Evolutionary conservation across 495 filamentous ascomycete species (phyloP).

Genomic region (Lasiosphaeris hirsuta): DNA sequence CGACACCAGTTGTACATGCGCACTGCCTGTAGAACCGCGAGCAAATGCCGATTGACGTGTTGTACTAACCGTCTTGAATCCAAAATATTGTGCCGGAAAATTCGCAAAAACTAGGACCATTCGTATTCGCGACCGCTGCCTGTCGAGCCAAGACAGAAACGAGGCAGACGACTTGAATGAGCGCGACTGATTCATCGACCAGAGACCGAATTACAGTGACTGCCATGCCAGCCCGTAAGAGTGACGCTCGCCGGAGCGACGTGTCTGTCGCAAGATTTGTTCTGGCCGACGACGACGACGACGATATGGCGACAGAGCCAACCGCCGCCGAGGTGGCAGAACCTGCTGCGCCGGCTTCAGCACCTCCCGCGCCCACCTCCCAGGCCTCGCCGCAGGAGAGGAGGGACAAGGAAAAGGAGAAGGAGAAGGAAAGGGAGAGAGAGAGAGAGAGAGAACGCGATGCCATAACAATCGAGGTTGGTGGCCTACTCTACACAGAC

Average conservation of each 20-base stretch:
- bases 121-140: no score
- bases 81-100: no score
- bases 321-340: slow-evolving; percentile 11
- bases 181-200: slow-evolving; percentile 5
- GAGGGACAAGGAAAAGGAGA: slow-evolving; percentile 28
- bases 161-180: not conserved
- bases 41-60: not conserved
- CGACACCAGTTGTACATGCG: slow-evolving; percentile 10
- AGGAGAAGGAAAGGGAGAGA: slow-evolving; percentile 20
- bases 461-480: slow-evolving; percentile 41
- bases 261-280: slow-evolving; percentile 42
- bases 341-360: slow-evolving; percentile 8
- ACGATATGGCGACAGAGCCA: slow-evolving; percentile 11
- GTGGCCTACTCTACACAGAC: not conserved
- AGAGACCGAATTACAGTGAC: not conserved
- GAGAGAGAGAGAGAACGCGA: slow-evolving; percentile 32
- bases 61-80: no score
- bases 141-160: no score
- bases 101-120: no score
- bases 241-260: slow-evolving; percentile 38
- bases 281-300: slow-evolving; percentile 35
- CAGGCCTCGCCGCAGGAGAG: slow-evolving; percentile 11
- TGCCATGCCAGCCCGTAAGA: slow-evolving; percentile 39
- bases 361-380: not conserved
- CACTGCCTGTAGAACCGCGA: not conserved